These are phyloP conservation scores for Kickxella alabastrina DNA, from an alignment of 192 early-diverging fungal species.

Conservation along the genomic window DNA sequence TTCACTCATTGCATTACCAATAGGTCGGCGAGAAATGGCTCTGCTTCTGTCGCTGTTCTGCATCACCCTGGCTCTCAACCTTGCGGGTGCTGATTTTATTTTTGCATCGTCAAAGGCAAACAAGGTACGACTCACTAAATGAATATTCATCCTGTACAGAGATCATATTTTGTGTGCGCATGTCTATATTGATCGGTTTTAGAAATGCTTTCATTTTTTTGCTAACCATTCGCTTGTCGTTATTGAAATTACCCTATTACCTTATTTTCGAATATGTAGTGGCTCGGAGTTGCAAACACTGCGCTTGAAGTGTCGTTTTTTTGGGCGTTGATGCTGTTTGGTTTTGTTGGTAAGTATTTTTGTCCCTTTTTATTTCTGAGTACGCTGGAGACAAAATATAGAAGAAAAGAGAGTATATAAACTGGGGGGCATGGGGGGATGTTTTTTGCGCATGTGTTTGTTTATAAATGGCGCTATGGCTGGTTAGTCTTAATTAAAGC, in stretches of 20 bases:
- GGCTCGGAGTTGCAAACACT: slow-evolving; percentile 48
- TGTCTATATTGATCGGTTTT: too few species aligned
- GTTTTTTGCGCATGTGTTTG: too few species aligned
- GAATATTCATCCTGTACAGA: too few species aligned
- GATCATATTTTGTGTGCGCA: too few species aligned
- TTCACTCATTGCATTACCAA: not conserved
- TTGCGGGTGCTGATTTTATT: slow-evolving; percentile 41
- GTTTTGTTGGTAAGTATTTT: slow-evolving; percentile 43
- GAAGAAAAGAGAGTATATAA: too few species aligned
- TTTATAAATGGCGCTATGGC: too few species aligned
- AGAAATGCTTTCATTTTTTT: not conserved
- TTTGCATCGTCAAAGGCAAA: slow-evolving; percentile 24
- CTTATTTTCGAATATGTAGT: too few species aligned
- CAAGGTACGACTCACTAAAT: slow-evolving; percentile 28
- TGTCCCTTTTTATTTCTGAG: not conserved
- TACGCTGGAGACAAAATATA: too few species aligned
- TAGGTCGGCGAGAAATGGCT: slow-evolving; percentile 55
- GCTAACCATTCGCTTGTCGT: not conserved
- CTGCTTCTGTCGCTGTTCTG: slow-evolving; percentile 38
- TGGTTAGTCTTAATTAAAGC: too few species aligned
- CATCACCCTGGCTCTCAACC: slow-evolving; percentile 40
- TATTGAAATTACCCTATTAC: not conserved
- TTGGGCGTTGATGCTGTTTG: slow-evolving; percentile 40
- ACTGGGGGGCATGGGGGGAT: too few species aligned
- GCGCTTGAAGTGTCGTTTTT: slow-evolving; percentile 50